phyloP scores from a whole-genome alignment of 768 basidiomycete genomes.

The Tulasnella sp. region DNA sequence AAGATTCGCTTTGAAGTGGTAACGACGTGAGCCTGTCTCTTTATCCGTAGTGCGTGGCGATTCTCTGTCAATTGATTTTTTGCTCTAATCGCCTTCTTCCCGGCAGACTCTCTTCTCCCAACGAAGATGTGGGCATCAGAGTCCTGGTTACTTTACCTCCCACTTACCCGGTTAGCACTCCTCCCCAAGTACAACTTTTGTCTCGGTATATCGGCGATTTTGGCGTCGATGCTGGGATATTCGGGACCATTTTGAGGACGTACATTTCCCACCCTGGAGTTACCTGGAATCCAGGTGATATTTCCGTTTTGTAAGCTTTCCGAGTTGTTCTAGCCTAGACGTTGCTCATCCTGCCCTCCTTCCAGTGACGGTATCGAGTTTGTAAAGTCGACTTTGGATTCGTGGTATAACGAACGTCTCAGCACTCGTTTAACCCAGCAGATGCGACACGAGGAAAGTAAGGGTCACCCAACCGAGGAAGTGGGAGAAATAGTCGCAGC shows the following conservation, averaged over 20 bases:
- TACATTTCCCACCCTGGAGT: conserved; percentile 61
- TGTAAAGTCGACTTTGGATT: conserved; percentile 49
- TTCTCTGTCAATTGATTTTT: conserved; percentile 33
- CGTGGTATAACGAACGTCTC: conserved; percentile 62
- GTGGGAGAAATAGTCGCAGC: background rate
- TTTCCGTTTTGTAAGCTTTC: conserved; percentile 50
- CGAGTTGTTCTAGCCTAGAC: background rate
- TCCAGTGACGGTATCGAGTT: conserved; percentile 61
- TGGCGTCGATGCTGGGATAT: conserved; percentile 57
- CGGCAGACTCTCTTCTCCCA: conserved; percentile 39
- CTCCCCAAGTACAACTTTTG: conserved; percentile 75
- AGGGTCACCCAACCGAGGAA: no score
- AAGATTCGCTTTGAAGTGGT: conserved; percentile 52
- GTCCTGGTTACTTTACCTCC: conserved; percentile 35
- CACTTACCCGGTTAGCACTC: conserved; percentile 50
- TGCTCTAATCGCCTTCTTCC: conserved; percentile 14
- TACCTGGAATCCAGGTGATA: conserved; percentile 59
- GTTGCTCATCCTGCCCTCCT: background rate
- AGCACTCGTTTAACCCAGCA: conserved; percentile 22
- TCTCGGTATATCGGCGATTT: conserved; percentile 75
- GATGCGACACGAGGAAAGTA: conserved; percentile 15
- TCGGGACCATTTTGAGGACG: conserved; percentile 64
- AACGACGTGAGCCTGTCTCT: conserved; percentile 41
- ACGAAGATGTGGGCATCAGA: conserved; percentile 26
- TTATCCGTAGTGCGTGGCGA: background rate